Evolutionary conservation across 352 stramenopile species (phyloP), one percentile per base, ranked within the genome.

Genomic region (Pythium oligandrum): DNA sequence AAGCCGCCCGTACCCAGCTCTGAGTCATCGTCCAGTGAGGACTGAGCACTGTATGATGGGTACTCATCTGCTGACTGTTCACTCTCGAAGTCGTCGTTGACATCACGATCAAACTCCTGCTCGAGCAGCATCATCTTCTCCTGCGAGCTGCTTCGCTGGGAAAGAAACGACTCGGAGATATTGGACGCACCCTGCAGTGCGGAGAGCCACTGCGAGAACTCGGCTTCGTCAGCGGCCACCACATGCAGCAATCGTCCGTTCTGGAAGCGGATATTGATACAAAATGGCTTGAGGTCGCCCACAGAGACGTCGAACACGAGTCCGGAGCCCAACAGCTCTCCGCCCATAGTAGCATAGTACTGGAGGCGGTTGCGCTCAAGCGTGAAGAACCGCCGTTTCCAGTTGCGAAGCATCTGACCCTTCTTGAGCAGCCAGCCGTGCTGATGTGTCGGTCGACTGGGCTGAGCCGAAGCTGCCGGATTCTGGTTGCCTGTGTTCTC

Each of bases 331-430:
- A 90, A 55, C 4, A 76, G 31, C 26, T 85, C 71, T 26, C 69
- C 64, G 12, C 64, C 56, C 2, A 63, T 54, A 26, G 54, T 61
- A 9, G 55, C 59, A 51, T 76, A 83, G 53, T 95, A 95, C 33
- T 61, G 66, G 1, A 95, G 48, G 8, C 73, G 71, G 11, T 74
- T 88, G n/a, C 72, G 65, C 44, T 81, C 63, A 43, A 95, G 69
- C 17, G 81, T 63, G 40, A 95, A 89, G 54, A 83, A 91, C 6
- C 78, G 70, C n/a, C 75, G 66, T 62, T 93, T 95, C 84, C 84
- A 95, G 0, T 67, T 88, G 69, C 90, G 89, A 51, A 93, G 82
- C 44, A 79, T 72, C 52, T 93, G 80, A 1, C 84, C 84, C 60
- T 86, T 77, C 60, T 95, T 95, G 47, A 90, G 53, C 1, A 95